Evolutionary conservation across 1,284 basidiomycete species (phyloP), one percentile per base, ranked within the genome.

Genomic region (Fistulina hepatica): DNA sequence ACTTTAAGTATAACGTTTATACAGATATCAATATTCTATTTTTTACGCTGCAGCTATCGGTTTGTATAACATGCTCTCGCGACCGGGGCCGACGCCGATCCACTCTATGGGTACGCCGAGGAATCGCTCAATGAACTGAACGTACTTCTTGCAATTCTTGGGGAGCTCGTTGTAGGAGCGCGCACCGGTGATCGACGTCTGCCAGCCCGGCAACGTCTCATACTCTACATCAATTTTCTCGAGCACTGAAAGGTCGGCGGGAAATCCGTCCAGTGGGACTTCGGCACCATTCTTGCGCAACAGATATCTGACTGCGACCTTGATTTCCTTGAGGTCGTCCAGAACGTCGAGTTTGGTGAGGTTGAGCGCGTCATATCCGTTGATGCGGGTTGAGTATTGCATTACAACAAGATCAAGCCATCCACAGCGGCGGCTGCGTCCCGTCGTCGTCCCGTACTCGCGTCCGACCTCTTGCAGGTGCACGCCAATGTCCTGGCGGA

Each of bases 351-450:
- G 76, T 60, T 98, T 98, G 45, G 94, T 98, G 49, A 98, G 69
- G 64, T 98, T 98, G 49, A 97, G 68, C 40, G 66, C 60, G 52
- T 94, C 91, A 63, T 97, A 98, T 30, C 94, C 94, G 61, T 98
- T 98, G 71, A 98, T 90, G 47, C 90, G 64, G 54, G 72, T 80
- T 20, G 94, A 97, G 61, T 97, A 85, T 56, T 79, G 81, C 70
- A 97, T 74, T 40, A 97, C 91, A 43, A 97, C 89, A 16, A 97
- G 70, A 62, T 98, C 95, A 36, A 98, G 76, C 95, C 95, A 98
- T 19, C 94, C 94, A 58, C 91, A 93, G 39, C 95, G 82, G 44
- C 94, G 74, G 37, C 86, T 69, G 24, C 94, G 78, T 19, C 94
- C 94, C 0, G 94, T 98, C 4, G 91, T 95, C 21, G 76, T 79